phyloP scores from a whole-genome alignment of 2,329 filamentous ascomycete genomes.

The Aureobasidium sp. region DNA sequence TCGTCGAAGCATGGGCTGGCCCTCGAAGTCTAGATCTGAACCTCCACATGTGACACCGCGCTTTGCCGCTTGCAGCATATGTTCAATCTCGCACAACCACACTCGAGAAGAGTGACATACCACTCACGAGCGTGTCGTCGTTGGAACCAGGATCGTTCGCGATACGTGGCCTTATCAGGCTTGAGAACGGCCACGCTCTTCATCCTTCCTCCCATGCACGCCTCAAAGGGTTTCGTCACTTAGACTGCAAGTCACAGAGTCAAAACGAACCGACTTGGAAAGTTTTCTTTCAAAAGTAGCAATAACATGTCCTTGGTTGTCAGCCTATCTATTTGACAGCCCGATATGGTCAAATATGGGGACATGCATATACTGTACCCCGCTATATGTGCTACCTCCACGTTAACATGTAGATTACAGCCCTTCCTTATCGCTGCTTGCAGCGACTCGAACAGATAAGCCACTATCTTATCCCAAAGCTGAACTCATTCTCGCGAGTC shows the following conservation, averaged over 20 bases:
- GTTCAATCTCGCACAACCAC: no score
- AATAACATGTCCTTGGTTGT: background rate
- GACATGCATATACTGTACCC: background rate
- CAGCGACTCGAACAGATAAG: background rate
- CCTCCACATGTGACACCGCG: no score
- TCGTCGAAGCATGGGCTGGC: no score
- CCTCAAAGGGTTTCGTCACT: background rate
- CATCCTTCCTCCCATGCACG: background rate
- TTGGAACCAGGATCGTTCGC: background rate
- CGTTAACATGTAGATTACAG: no score
- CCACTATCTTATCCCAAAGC: background rate
- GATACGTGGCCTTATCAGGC: background rate
- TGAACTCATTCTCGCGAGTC: background rate
- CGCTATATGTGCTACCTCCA: background rate
- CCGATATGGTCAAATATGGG: background rate
- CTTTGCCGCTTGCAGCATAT: no score
- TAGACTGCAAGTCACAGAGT: background rate
- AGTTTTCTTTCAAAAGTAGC: no score
- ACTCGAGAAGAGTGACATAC: no score
- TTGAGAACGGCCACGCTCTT: background rate
- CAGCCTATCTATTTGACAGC: background rate
- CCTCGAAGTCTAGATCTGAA: no score
- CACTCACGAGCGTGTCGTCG: no score
- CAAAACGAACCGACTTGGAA: background rate
- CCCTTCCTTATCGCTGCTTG: background rate